Evolutionary conservation across 1,139 yeast species (phyloP).

Genomic region (Sugiyamaella japonica): DNA sequence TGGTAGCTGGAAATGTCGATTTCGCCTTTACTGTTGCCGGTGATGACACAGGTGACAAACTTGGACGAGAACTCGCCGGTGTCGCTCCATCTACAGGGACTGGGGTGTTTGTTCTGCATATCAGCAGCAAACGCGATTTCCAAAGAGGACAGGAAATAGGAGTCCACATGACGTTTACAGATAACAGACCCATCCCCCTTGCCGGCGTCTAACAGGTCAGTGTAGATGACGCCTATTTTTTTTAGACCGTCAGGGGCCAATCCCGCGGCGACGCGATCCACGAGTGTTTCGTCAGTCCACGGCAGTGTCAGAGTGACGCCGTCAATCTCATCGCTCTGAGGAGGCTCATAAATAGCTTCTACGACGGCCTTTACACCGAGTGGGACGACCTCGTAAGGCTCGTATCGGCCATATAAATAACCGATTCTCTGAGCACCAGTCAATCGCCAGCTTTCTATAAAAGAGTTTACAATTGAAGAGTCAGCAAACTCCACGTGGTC

Average conservation of each 20-base stretch:
- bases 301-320: slow-evolving; percentile 67
- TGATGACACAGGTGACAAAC: slow-evolving; percentile 87
- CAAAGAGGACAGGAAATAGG: slow-evolving; percentile 81
- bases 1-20: slow-evolving; percentile 92
- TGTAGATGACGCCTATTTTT: slow-evolving; percentile 81
- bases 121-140: slow-evolving; percentile 86
- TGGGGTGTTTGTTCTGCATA: slow-evolving; percentile 69
- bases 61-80: slow-evolving; percentile 78
- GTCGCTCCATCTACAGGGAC: slow-evolving; percentile 62
- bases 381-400: slow-evolving; percentile 77
- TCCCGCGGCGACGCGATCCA: slow-evolving; percentile 51
- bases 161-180: slow-evolving; percentile 89
- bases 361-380: slow-evolving; percentile 92
- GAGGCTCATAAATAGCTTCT: slow-evolving; percentile 91
- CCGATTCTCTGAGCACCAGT: slow-evolving; percentile 89
- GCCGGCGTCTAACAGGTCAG: slow-evolving; percentile 89
- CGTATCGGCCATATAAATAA: slow-evolving; percentile 77
- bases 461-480: slow-evolving; percentile 68
- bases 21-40: slow-evolving; percentile 83
- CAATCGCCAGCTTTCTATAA: slow-evolving; percentile 88
- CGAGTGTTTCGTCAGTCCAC: slow-evolving; percentile 47
- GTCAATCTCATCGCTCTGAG: slow-evolving; percentile 83
- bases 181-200: slow-evolving; percentile 82
- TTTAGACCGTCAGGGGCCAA: slow-evolving; percentile 55
- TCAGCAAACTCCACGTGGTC: slow-evolving; percentile 93